Evolutionary conservation across 2,329 filamentous ascomycete genomes (phyloP).

Genomic region (Sporothrix luriei): DNA sequence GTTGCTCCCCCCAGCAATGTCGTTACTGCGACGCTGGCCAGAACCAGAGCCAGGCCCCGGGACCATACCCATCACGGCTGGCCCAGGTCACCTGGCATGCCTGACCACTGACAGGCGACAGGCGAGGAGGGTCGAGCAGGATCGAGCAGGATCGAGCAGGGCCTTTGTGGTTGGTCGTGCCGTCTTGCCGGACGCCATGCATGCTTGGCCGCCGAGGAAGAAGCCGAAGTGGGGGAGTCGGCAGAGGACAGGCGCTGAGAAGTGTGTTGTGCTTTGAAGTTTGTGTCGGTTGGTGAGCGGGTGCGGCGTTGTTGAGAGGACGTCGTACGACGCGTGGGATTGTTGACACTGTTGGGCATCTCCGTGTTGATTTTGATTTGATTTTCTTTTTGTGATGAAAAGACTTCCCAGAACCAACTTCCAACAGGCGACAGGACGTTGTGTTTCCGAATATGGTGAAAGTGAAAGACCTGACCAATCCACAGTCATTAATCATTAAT

Average conservation of each 20-base stretch:
- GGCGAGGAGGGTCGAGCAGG: no score
- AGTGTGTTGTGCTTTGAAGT: no score
- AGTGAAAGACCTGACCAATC: no score
- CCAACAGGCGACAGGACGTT: not conserved
- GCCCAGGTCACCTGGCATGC: not conserved
- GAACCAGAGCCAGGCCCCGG: not conserved
- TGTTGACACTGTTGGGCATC: no score
- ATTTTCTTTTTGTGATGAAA: no score
- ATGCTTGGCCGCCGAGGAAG: slow-evolving; percentile 27
- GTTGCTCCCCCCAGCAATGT: not conserved
- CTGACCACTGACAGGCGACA: not conserved
- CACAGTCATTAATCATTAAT: no score
- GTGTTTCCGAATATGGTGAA: not conserved
- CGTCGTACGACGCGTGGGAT: no score
- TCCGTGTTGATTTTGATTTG: no score
- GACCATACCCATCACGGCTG: slow-evolving; percentile 20
- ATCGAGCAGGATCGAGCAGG: not conserved
- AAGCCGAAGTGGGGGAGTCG: slow-evolving; percentile 23
- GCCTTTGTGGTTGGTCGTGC: slow-evolving; percentile 25
- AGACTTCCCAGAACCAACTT: not conserved
- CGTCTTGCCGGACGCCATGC: slow-evolving; percentile 27
- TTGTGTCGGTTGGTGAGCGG: no score
- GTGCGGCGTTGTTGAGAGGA: no score
- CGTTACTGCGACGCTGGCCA: not conserved
- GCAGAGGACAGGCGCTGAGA: no score